phyloP scores from a whole-genome alignment of 805 yeast species.

The Soucietia sequanensis region DNA sequence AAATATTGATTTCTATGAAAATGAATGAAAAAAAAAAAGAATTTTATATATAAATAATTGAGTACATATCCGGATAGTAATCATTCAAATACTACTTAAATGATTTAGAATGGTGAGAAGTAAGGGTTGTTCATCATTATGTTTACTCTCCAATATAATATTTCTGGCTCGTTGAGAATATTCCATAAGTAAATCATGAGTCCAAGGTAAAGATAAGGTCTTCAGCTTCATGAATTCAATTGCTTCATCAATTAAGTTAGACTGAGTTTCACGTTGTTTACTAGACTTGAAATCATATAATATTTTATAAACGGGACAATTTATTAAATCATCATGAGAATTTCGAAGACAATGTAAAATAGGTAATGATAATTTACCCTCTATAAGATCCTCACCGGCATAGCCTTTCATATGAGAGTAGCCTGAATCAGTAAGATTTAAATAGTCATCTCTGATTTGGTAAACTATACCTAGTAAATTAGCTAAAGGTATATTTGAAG shows the following conservation, averaged over 20 bases:
- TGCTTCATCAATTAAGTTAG: constrained; percentile 14
- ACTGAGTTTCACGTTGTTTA: constrained; percentile 14
- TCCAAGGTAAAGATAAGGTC: constrained; percentile 24
- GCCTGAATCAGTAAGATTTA: constrained; percentile 58
- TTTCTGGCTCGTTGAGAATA: constrained; percentile 17
- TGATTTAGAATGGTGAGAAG: no score
- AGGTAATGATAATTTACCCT: constrained; percentile 88
- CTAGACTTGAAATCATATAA: constrained; percentile 14
- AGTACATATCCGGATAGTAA: no score
- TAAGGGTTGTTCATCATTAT: background rate
- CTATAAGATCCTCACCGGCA: constrained; percentile 79
- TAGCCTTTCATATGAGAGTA: constrained; percentile 64
- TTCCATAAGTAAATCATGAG: constrained; percentile 19
- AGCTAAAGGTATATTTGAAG: constrained; percentile 50
- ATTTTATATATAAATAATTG: no score
- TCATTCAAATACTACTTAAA: no score
- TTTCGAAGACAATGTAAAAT: constrained; percentile 53
- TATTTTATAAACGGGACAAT: constrained; percentile 22
- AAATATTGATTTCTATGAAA: no score
- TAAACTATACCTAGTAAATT: constrained; percentile 78
- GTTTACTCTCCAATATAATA: constrained; percentile 6
- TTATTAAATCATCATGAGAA: constrained; percentile 4
- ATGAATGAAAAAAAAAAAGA: no score
- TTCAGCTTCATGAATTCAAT: constrained; percentile 20
- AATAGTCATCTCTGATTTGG: constrained; percentile 82